Percentiles rank a stretch among this genome's conserved stretches.
These are phyloP conservation scores for Veloporphyrellus conicus DNA, from an alignment of 1,284 basidiomycete species.

Conservation along the genomic window DNA sequence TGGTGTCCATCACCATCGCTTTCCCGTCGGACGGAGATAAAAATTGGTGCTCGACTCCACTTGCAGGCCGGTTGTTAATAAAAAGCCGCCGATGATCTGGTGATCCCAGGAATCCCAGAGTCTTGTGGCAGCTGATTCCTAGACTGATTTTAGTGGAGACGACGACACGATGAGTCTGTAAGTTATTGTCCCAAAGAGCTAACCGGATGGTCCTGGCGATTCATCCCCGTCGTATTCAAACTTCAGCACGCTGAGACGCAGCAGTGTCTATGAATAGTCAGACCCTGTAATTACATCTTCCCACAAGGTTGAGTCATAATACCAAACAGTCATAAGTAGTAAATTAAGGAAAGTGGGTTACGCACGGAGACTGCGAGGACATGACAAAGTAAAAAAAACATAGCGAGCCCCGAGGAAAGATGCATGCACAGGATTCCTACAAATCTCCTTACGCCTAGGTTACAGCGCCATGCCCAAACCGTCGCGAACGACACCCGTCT, in stretches of 20 bases:
- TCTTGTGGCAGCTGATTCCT: too few relatives aligned
- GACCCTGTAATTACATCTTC: too few relatives aligned
- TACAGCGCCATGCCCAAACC: conserved; percentile 25
- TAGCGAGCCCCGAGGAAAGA: not conserved
- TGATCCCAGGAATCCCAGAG: not conserved
- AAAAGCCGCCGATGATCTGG: not conserved
- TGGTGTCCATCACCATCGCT: not conserved
- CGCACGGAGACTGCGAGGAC: not conserved
- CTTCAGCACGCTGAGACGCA: too few relatives aligned
- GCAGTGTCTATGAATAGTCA: too few relatives aligned
- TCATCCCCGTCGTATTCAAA: too few relatives aligned
- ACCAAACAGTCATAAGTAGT: conserved; percentile 9
- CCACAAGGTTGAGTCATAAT: conserved; percentile 5
- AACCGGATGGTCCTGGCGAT: too few relatives aligned
- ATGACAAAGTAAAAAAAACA: conserved; percentile 7
- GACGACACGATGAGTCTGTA: too few relatives aligned
- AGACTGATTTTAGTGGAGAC: too few relatives aligned
- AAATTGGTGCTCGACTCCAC: conserved; percentile 1
- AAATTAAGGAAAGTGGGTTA: conserved; percentile 10
- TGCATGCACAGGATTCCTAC: not conserved
- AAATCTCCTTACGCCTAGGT: conserved; percentile 2
- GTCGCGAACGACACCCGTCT: conserved; percentile 55
- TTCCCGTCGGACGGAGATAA: conserved; percentile 4
- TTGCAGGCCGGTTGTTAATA: conserved; percentile 1
- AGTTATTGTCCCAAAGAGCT: too few relatives aligned